A percentile compares a stretch with the other conserved stretches of the same genome.
phyloP scores from a whole-genome alignment of 176 grass and related monocot genomes.

The Zoysia pacifica region DNA sequence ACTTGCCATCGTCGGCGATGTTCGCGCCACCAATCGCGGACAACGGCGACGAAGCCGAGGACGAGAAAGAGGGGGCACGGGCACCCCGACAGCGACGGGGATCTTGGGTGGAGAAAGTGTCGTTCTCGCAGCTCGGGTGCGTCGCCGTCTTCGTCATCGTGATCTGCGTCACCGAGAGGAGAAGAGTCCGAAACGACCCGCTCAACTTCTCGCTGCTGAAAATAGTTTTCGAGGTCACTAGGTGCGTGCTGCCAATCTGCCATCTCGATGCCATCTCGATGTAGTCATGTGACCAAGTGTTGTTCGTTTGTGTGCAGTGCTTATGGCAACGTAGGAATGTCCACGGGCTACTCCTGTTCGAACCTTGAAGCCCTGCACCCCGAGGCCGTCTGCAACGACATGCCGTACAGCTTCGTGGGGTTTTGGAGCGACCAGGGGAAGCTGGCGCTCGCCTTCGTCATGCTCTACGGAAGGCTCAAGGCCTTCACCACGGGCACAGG shows the following conservation, averaged over 20 bases:
- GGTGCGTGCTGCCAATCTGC: conserved; percentile 17
- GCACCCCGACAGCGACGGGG: background rate
- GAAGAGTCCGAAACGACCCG: conserved; percentile 40
- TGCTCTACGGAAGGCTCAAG: conserved; percentile 66
- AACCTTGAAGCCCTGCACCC: conserved; percentile 37
- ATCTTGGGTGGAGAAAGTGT: conserved; percentile 16
- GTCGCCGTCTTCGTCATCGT: conserved; percentile 46
- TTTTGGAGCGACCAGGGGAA: conserved; percentile 63
- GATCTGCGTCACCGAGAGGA: conserved; percentile 53
- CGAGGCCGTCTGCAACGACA: conserved; percentile 42
- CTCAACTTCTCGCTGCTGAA: conserved; percentile 58
- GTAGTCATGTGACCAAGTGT: too few species aligned
- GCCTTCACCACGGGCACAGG: conserved; percentile 45
- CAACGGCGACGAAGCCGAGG: background rate
- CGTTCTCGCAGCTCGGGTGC: conserved; percentile 42
- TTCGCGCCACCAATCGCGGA: conserved; percentile 12
- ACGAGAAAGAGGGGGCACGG: background rate
- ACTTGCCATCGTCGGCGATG: conserved; percentile 53
- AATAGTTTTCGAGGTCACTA: conserved; percentile 56
- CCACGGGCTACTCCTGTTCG: conserved; percentile 70
- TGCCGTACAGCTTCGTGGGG: conserved; percentile 40
- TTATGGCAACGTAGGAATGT: conserved; percentile 53
- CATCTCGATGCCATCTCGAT: too few species aligned
- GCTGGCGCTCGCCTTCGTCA: conserved; percentile 43
- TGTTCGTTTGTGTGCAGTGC: conserved; percentile 42